phyloP scores from a whole-genome alignment of 345 rosid species.

The Lepidium aucheri region DNA sequence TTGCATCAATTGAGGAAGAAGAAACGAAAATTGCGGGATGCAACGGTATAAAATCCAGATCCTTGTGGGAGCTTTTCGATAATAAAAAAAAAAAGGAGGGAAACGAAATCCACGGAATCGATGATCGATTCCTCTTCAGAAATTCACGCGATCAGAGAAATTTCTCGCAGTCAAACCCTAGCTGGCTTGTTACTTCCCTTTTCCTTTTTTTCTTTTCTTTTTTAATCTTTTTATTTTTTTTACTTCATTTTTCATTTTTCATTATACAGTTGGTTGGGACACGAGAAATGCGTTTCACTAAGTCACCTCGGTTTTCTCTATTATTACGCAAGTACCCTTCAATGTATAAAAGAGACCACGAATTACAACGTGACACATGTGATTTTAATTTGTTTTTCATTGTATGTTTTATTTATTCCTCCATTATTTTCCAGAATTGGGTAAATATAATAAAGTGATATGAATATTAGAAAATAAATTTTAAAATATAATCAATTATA shows the following conservation, averaged over 20 bases:
- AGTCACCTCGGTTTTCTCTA: neutral
- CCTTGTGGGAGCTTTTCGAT: slow-evolving; percentile 21
- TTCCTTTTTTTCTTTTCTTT: neutral
- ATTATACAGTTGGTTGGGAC: slow-evolving; percentile 15
- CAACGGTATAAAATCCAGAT: slow-evolving; percentile 33
- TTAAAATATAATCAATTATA: no score
- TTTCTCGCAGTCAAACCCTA: slow-evolving; percentile 49
- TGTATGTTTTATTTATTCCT: no score
- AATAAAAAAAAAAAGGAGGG: slow-evolving; percentile 11
- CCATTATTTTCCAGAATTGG: no score
- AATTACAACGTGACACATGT: no score
- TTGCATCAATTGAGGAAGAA: slow-evolving; percentile 20
- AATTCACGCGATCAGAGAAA: slow-evolving; percentile 37
- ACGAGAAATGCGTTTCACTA: slow-evolving; percentile 17
- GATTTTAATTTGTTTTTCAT: no score
- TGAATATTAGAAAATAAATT: no score
- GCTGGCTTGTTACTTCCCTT: slow-evolving; percentile 14
- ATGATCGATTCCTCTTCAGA: slow-evolving; percentile 32
- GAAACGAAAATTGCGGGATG: slow-evolving; percentile 40
- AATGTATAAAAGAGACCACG: no score
- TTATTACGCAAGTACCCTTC: no score
- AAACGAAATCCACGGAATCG: slow-evolving; percentile 36
- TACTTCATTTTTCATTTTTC: neutral
- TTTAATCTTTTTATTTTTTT: neutral
- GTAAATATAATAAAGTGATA: no score